Evolutionary conservation across 305 asterid genomes (phyloP).

Genomic region (Solanum hybrid): DNA sequence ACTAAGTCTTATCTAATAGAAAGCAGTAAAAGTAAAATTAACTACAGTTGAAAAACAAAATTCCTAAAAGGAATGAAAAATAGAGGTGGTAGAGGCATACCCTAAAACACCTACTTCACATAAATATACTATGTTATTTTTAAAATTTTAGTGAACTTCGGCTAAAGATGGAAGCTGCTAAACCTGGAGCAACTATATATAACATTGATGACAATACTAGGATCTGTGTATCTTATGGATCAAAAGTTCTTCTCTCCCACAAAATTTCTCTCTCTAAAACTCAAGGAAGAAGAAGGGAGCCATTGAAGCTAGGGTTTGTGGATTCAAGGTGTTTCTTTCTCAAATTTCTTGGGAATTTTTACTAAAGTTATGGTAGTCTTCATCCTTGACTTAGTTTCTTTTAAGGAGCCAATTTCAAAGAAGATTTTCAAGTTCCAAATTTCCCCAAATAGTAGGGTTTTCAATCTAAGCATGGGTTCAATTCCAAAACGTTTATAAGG

Average conservation of each 20-base stretch:
- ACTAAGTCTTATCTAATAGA: not conserved
- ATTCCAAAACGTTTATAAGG: no score
- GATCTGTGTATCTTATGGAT: not conserved
- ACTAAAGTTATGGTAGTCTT: no score
- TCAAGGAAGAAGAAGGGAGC: no score
- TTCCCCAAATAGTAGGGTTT: no score
- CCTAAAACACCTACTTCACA: not conserved
- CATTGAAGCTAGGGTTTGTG: no score
- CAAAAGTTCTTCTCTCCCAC: not conserved
- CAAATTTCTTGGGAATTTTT: no score
- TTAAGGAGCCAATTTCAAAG: no score
- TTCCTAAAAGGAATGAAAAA: not conserved
- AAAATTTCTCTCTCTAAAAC: no score
- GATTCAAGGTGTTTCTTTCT: no score
- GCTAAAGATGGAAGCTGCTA: not conserved
- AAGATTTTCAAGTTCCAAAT: no score
- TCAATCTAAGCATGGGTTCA: no score
- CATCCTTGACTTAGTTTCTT: no score
- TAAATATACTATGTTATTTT: not conserved
- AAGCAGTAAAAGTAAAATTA: not conserved
- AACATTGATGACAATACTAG: not conserved
- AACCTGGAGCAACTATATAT: not conserved
- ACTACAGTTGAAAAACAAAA: not conserved
- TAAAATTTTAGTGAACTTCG: not conserved
- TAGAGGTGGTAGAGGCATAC: not conserved